These are phyloP conservation scores for Styphnolobium japonicum DNA, from an alignment of 306 rosid species.

Conservation along the genomic window DNA sequence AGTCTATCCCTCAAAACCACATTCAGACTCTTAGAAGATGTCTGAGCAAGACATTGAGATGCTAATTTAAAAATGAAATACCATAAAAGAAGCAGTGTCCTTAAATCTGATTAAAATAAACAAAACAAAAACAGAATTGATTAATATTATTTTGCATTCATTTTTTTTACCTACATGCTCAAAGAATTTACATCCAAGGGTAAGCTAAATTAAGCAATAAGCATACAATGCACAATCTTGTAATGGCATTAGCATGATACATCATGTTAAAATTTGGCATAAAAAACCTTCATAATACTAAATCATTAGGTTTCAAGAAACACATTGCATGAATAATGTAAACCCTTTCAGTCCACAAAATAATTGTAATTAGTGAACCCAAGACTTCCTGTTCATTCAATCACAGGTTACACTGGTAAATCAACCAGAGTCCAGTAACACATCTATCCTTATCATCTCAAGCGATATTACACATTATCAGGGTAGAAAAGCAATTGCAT, in stretches of 20 bases:
- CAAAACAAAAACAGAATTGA: background rate
- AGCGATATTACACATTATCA: background rate
- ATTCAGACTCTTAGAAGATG: background rate
- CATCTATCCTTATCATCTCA: background rate
- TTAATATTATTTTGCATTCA: background rate
- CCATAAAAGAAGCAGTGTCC: background rate
- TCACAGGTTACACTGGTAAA: background rate
- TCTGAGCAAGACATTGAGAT: background rate
- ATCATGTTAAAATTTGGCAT: background rate
- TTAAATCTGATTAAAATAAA: background rate
- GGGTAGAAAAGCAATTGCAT: background rate
- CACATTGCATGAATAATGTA: background rate
- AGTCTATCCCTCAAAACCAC: background rate
- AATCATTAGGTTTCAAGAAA: background rate
- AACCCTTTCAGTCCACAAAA: background rate
- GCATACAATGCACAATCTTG: background rate
- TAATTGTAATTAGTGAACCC: background rate
- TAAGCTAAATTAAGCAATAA: background rate
- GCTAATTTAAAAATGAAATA: background rate
- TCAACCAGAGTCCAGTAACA: background rate
- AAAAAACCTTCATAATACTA: background rate
- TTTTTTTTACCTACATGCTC: background rate
- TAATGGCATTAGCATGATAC: background rate
- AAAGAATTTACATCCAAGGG: background rate
- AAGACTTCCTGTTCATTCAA: background rate